These are phyloP conservation scores for Ophiostoma sp. DNA, from an alignment of 2,329 filamentous ascomycete genomes.

Conservation along the genomic window DNA sequence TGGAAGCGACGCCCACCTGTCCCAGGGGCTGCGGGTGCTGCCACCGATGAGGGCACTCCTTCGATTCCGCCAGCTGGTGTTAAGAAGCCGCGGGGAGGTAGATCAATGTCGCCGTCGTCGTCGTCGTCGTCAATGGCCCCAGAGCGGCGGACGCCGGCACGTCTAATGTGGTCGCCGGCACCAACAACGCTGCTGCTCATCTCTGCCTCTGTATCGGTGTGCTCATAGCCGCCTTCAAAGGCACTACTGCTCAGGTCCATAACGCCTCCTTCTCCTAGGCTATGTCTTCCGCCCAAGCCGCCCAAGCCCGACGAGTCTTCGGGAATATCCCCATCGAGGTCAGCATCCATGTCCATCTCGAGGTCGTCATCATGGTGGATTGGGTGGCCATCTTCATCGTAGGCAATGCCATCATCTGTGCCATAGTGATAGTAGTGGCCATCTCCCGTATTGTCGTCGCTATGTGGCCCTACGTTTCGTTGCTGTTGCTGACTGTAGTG, in stretches of 20 bases:
- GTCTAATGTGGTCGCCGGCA: not conserved
- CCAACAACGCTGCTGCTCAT: constrained; percentile 38
- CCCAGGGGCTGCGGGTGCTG: not conserved
- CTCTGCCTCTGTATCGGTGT: constrained; percentile 69
- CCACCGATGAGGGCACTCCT: too few species aligned
- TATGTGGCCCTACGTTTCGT: not conserved
- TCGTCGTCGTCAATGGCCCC: not conserved
- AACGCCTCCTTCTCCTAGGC: not conserved
- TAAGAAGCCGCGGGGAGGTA: not conserved
- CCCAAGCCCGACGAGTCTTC: constrained; percentile 47
- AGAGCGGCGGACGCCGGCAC: not conserved
- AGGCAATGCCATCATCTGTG: not conserved
- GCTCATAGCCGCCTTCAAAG: constrained; percentile 56
- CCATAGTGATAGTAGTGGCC: not conserved
- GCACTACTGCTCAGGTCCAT: constrained; percentile 22
- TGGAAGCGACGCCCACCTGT: constrained; percentile 16
- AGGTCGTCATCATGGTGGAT: constrained; percentile 29
- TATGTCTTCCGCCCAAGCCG: not conserved
- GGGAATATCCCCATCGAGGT: constrained; percentile 66
- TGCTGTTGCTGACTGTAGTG: constrained; percentile 5
- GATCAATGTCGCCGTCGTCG: not conserved
- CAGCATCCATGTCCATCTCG: constrained; percentile 57
- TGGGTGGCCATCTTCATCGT: constrained; percentile 18
- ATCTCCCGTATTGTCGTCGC: not conserved
- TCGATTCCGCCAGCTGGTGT: too few species aligned